These are phyloP conservation scores for Magnaporthales sp. DNA, from an alignment of 2,329 filamentous ascomycete species.

Conservation along the genomic window DNA sequence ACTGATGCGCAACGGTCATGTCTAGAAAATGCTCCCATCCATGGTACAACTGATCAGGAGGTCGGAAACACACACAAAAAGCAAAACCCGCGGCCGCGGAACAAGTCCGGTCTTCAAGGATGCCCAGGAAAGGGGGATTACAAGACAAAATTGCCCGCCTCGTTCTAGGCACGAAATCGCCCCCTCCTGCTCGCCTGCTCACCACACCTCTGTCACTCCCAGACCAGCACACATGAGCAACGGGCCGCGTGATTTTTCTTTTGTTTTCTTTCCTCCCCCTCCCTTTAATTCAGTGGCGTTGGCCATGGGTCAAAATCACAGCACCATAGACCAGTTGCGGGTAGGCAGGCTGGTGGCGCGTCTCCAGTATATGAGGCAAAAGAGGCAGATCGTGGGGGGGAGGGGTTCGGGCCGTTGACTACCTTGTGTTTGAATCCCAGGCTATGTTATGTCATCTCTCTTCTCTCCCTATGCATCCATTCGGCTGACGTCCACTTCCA, in stretches of 20 bases:
- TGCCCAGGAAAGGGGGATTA: no score
- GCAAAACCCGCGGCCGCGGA: neutral
- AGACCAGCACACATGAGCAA: neutral
- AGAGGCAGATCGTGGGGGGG: neutral
- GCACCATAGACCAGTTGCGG: neutral
- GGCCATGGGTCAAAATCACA: neutral
- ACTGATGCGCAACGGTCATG: neutral
- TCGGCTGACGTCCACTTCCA: neutral
- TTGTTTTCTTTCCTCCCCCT: neutral
- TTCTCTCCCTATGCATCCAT: neutral
- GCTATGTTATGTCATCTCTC: neutral
- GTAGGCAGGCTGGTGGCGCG: neutral
- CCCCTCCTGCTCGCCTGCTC: no score
- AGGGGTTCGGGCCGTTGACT: neutral
- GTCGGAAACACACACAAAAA: neutral
- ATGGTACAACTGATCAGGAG: neutral
- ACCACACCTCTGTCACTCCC: neutral
- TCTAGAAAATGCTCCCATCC: neutral
- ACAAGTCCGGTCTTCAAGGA: neutral
- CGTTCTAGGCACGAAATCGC: neutral
- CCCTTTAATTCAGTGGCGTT: neutral
- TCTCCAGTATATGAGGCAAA: neutral
- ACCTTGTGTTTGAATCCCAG: neutral
- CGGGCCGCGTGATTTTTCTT: neutral
- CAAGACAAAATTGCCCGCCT: neutral